A percentile compares a stretch with the other conserved stretches of the same genome.
phyloP scores from a whole-genome alignment of 768 basidiomycete genomes.

The Russula lepida region DNA sequence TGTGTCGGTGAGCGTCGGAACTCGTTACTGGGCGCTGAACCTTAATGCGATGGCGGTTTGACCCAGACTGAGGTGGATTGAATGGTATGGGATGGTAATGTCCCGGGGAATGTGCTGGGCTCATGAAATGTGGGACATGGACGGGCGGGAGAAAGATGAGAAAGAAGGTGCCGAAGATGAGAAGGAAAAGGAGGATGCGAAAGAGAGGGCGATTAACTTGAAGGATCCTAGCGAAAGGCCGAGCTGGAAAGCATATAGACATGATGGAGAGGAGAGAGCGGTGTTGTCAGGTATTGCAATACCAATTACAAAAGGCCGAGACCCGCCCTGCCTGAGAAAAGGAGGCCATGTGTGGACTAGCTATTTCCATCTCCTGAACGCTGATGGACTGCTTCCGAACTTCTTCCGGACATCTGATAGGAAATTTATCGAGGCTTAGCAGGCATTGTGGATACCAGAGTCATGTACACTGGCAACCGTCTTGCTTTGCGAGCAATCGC shows the following conservation, averaged over 20 bases:
- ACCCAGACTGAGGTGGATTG: background rate
- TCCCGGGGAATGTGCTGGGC: no score
- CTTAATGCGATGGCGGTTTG: slow-evolving; percentile 2
- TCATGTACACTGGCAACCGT: no score
- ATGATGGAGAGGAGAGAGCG: background rate
- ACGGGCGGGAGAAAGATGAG: background rate
- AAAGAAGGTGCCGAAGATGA: background rate
- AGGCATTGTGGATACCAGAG: no score
- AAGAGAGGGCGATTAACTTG: background rate
- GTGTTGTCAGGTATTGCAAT: no score
- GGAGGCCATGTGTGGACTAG: no score
- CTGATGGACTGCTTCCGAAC: no score
- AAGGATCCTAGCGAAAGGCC: background rate
- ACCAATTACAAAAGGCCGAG: no score
- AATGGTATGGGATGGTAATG: background rate
- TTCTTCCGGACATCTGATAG: no score
- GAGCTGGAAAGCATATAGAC: background rate
- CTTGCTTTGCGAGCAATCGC: no score
- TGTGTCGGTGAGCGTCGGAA: background rate
- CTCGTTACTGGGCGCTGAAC: background rate
- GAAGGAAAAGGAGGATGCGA: background rate
- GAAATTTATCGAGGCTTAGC: no score
- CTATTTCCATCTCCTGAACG: no score
- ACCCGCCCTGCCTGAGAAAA: no score
- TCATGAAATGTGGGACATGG: background rate